Conservation (phyloP, 257 asterid genomes). For the Nicotiana tomentosiformis region DNA sequence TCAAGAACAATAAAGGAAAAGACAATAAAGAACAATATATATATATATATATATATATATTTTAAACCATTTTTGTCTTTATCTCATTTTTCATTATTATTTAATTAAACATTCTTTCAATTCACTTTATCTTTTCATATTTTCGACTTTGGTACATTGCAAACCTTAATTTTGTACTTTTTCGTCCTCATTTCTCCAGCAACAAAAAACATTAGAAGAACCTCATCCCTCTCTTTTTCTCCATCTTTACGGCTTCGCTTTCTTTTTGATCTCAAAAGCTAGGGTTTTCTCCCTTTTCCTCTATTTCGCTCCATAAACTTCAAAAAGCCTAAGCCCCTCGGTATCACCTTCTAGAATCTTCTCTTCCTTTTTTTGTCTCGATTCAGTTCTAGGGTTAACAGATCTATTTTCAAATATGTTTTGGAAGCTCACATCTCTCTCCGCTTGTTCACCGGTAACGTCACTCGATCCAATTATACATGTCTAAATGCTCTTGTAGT, state of each 20-base stretch:
- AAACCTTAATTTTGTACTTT: constrained; percentile 14
- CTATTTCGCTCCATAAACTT: constrained; percentile 14
- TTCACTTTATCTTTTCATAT: background rate
- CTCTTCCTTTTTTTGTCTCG: background rate
- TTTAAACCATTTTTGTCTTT: too few relatives aligned
- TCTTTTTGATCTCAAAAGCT: constrained; percentile 19
- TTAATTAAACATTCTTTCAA: background rate
- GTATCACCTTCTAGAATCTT: constrained; percentile 19
- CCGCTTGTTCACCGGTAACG: constrained; percentile 91
- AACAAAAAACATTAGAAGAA: constrained; percentile 10
- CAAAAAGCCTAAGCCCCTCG: background rate
- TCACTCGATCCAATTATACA: background rate
- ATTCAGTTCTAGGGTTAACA: constrained; percentile 32
- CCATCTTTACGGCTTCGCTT: constrained; percentile 31
- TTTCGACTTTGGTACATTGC: constrained; percentile 13
- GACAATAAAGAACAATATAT: too few relatives aligned
- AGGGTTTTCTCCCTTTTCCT: constrained; percentile 39
- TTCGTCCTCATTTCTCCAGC: constrained; percentile 6
- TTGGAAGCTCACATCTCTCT: constrained; percentile 91
- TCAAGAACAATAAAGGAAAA: too few relatives aligned
- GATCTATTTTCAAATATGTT: constrained; percentile 68
- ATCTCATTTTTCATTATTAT: too few relatives aligned
- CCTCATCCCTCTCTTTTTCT: background rate
- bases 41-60: too few relatives aligned
- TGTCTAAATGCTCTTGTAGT: background rate